Percentiles rank a stretch among this genome's conserved stretches.
Evolutionary conservation across 139 green algal genomes (phyloP).

Genomic region (Auxenochlorella protothecoides): DNA sequence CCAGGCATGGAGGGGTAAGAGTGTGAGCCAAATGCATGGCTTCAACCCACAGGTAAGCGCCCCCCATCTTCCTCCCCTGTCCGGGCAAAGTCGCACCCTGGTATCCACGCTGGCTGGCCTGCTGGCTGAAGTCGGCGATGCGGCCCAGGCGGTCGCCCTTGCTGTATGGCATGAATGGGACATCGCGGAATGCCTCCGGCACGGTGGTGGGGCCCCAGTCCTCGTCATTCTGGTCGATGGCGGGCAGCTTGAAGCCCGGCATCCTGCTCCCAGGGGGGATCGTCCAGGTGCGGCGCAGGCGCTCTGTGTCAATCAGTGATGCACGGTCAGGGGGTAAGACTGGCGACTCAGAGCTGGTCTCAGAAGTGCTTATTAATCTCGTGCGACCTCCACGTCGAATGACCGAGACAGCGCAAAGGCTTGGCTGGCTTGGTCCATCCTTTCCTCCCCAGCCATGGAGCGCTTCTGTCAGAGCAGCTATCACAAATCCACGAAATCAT

Average conservation of each 20-base stretch:
- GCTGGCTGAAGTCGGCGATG: conserved; percentile 40
- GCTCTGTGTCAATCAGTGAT: no score
- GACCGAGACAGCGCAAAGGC: no score
- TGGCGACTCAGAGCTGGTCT: no score
- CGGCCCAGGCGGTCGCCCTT: conserved; percentile 87
- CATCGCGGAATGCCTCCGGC: conserved; percentile 74
- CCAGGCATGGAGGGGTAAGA: no score
- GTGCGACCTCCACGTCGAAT: no score
- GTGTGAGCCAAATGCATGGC: no score
- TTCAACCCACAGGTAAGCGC: neutral
- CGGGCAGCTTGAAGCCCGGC: conserved; percentile 49
- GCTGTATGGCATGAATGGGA: conserved; percentile 89
- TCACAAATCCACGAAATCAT: no score
- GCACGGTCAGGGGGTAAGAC: no score
- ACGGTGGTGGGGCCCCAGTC: conserved; percentile 75
- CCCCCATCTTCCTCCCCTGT: neutral
- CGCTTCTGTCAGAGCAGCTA: no score
- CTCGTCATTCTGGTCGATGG: conserved; percentile 70
- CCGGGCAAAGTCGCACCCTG: neutral
- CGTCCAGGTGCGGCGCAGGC: no score
- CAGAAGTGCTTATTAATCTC: neutral
- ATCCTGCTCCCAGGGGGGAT: neutral
- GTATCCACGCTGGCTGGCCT: conserved; percentile 3
- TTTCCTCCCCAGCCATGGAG: no score
- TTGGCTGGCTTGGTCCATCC: no score